Evolutionary conservation across 169 alveolate species (phyloP).

Genomic region (Cryptosporidium meleagridis): DNA sequence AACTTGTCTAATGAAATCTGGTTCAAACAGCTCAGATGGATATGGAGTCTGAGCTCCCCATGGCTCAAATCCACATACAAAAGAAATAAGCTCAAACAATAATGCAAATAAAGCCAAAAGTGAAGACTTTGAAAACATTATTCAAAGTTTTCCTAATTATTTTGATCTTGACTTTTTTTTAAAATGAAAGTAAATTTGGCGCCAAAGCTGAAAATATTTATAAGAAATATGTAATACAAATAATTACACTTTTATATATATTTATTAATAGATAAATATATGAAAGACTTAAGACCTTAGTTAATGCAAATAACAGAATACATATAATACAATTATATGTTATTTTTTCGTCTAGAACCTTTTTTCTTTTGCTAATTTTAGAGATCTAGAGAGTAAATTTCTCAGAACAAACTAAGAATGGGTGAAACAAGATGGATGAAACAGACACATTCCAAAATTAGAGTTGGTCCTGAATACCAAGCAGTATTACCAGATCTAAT

Average conservation of each 20-base stretch:
- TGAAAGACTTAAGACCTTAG: no score
- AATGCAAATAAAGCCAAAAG: background rate
- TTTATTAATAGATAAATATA: no score
- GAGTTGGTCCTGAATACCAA: slow-evolving; percentile 70
- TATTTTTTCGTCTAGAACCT: background rate
- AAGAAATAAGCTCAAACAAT: background rate
- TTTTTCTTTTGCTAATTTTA: background rate
- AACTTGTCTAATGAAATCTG: slow-evolving; percentile 17
- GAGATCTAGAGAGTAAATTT: background rate
- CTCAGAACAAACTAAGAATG: slow-evolving; percentile 3
- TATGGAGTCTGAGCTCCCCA: slow-evolving; percentile 72
- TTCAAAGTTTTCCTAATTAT: background rate
- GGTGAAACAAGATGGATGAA: slow-evolving; percentile 61
- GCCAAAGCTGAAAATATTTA: background rate
- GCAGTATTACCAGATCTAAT: slow-evolving; percentile 66
- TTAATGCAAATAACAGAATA: background rate
- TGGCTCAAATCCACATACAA: slow-evolving; percentile 9
- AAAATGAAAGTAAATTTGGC: background rate
- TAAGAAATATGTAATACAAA: no score
- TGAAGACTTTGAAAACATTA: background rate
- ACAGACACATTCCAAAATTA: slow-evolving; percentile 30
- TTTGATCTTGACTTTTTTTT: background rate
- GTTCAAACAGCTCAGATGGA: slow-evolving; percentile 26
- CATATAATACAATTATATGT: no score
- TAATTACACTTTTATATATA: no score